phyloP scores from a whole-genome alignment of 805 yeast species.

The Starmerella tilneyi region DNA sequence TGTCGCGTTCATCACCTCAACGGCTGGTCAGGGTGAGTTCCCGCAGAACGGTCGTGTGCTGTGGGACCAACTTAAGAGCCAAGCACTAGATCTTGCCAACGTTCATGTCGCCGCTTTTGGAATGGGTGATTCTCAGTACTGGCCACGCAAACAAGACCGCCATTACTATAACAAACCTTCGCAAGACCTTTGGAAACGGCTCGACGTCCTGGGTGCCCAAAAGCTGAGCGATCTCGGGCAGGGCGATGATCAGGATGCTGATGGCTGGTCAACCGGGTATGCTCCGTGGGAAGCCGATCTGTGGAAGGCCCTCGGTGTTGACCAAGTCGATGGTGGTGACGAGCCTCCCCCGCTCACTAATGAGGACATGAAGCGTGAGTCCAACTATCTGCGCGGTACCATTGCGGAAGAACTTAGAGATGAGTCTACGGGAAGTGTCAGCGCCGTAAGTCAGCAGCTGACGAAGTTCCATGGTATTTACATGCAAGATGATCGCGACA shows the following conservation, averaged over 20 bases:
- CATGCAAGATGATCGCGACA: conserved; percentile 97
- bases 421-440: conserved; percentile 77
- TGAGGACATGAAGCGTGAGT: conserved; percentile 86
- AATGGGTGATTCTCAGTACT: conserved; percentile 73
- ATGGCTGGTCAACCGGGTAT: conserved; percentile 88
- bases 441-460: conserved; percentile 83
- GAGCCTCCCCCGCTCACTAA: conserved; percentile 91
- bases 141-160: conserved; percentile 95
- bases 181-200: conserved; percentile 55
- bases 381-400: conserved; percentile 84
- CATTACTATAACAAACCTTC: conserved; percentile 91
- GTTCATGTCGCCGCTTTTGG: conserved; percentile 58
- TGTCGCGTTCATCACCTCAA: conserved; percentile 58
- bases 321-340: conserved; percentile 64
- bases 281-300: conserved; percentile 71
- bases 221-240: conserved; percentile 66
- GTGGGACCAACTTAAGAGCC: conserved; percentile 59
- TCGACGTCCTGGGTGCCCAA: conserved; percentile 62
- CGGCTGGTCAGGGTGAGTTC: conserved; percentile 81
- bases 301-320: conserved; percentile 87
- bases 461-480: conserved; percentile 97
- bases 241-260: conserved; percentile 97
- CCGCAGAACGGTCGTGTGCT: conserved; percentile 70
- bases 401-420: conserved; percentile 79
- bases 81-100: conserved; percentile 44